Evolutionary conservation across 2,329 filamentous ascomycete species (phyloP).

Genomic region (Mycosphaerella arachidis): DNA sequence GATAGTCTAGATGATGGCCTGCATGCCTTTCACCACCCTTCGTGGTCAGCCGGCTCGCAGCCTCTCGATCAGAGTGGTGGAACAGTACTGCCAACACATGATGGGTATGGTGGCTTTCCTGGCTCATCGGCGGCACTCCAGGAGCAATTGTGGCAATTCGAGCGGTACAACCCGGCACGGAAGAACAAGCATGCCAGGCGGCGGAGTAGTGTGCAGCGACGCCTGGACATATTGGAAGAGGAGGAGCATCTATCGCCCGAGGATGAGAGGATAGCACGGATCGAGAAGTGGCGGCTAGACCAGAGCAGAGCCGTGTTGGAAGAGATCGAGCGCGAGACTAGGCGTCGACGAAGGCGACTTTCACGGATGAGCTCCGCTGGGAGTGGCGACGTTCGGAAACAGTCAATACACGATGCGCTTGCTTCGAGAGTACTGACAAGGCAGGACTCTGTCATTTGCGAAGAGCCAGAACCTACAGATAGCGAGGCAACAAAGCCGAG

Average conservation of each 20-base stretch:
- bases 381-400: conserved; percentile 8
- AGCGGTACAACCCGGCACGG: conserved; percentile 72
- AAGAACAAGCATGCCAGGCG: conserved; percentile 50
- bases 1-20: conserved; percentile 92
- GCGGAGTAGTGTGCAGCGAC: conserved; percentile 54
- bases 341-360: conserved; percentile 56
- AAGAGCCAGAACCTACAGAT: conserved; percentile 18
- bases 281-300: conserved; percentile 88
- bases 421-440: conserved; percentile 14
- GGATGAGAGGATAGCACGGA: conserved; percentile 71
- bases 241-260: conserved; percentile 52
- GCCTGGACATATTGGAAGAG: conserved; percentile 53
- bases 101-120: conserved; percentile 82
- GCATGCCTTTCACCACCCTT: conserved; percentile 71
- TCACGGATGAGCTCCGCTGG: conserved; percentile 49
- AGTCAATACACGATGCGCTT: conserved; percentile 16
- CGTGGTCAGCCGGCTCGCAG: conserved; percentile 42
- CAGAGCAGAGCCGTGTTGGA: conserved; percentile 81
- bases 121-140: conserved; percentile 55
- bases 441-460: conserved; percentile 24
- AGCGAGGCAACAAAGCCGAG: conserved; percentile 35
- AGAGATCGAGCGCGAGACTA: conserved; percentile 83
- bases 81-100: conserved; percentile 81
- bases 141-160: conserved; percentile 84
- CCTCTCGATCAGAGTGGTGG: conserved; percentile 53